These are phyloP conservation scores for Chaetomium cochliodes DNA, from an alignment of 495 filamentous ascomycete genomes.

Conservation along the genomic window DNA sequence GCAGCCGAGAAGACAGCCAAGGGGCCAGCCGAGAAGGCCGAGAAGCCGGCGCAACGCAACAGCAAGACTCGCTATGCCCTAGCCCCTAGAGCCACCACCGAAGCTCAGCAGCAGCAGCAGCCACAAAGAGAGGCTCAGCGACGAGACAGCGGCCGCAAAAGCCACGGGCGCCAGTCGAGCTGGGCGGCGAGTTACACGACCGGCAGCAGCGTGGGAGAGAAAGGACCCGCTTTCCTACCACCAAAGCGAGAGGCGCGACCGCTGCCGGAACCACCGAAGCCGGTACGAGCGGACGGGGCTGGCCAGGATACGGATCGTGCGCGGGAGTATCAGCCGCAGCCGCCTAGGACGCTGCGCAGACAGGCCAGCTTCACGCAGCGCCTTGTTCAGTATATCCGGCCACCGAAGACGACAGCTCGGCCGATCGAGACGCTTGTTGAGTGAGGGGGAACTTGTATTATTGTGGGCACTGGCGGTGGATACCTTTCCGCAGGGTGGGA, in stretches of 20 bases:
- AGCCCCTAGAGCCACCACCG: background rate
- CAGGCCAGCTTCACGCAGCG: slow-evolving; percentile 33
- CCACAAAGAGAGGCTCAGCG: background rate
- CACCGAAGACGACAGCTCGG: slow-evolving; percentile 13
- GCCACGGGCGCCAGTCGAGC: slow-evolving; percentile 21
- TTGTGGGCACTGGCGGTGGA: too few species aligned
- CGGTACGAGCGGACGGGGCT: slow-evolving; percentile 3
- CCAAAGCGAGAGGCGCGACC: too few species aligned
- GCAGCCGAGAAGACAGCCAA: background rate
- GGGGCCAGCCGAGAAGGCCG: background rate
- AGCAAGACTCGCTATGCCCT: slow-evolving; percentile 11
- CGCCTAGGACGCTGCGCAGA: slow-evolving; percentile 23
- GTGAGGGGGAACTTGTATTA: background rate
- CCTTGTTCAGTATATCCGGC: slow-evolving; percentile 34
- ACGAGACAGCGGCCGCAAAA: background rate
- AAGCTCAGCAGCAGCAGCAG: slow-evolving; percentile 14
- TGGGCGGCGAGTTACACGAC: slow-evolving; percentile 22
- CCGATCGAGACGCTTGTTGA: slow-evolving; percentile 12
- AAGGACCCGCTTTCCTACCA: background rate
- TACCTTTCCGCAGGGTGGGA: too few species aligned
- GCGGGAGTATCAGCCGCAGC: slow-evolving; percentile 12
- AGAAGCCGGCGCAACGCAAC: background rate
- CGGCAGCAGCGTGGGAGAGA: background rate
- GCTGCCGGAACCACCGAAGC: background rate
- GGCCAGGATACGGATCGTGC: too few species aligned